Base-by-base conservation (phyloP, 768 basidiomycete genomes). In the Pisolithus tinctorius region DNA sequence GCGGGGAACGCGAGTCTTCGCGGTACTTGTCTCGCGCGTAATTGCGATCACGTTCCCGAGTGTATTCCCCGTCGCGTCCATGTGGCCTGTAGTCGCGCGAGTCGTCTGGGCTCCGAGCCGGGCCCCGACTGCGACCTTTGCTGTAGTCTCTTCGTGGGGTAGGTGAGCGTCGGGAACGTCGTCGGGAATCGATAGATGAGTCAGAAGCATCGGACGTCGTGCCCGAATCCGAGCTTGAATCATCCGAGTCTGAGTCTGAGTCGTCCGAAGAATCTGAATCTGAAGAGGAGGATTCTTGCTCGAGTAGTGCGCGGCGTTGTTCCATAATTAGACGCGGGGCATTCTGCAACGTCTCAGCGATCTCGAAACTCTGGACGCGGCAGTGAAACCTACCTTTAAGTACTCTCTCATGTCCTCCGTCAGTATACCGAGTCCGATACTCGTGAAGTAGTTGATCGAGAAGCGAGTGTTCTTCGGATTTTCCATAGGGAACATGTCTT, bases 381-480 rank as follows among this genome's bases (percentile, higher is more conserved):
- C 42, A 17, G 48, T 20, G 41, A 60, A 54, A 73, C 80, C 42
- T 58, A 88, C 90, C 76, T 95, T 92, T 54, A 99, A 73, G 63
- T 92, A 94, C 64, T 94, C 93, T 65, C 96, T 79, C 96, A 98
- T 97, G 29, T 88, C 88, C 68, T 98, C 94, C 1, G 96, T 99
- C 54, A 97, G 66, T 23, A 79, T 77, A 50, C 96, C 96, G 53
- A 98, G 63, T 0, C 92, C 92, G 58, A 99, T 84, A 60, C 88
- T 92, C 6, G 96, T 99, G 66, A 97, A 96, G 72, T 98, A 98
- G 66, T 96, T 96, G 82, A 95, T 95, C 3, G 92, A 81, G 65
- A 94, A 93, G 49, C 96, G 80, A 1, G 96, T 98, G 63, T 98
- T 88, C 71, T 95, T 96, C 0, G 96, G 96, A 53, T 93, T 83